Evolutionary conservation across 202 grass and related monocot genomes (phyloP), one percentile per base, ranked within the genome.

Genomic region (Zizania palustris): DNA sequence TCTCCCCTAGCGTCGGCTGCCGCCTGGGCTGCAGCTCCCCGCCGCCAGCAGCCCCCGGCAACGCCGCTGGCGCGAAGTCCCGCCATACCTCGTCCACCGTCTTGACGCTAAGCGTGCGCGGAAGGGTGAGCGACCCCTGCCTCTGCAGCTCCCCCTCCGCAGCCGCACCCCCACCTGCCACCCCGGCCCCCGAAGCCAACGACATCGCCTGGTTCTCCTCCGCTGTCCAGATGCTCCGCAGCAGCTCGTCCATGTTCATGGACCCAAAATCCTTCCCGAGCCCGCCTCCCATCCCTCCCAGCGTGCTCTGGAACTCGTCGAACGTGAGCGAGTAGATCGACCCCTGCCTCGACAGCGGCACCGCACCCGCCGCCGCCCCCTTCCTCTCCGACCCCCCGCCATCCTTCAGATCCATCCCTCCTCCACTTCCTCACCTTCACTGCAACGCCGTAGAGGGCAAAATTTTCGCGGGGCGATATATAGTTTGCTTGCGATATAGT

Each of bases 161-260:
- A n/a, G n/a, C n/a, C 4, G 10, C 60, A 1, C 2, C 53, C 11
- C 60, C 20, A 5, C 18, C 54, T 3, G 34, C 34, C 13, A 7
- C 49, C 11, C 49, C 15, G 6, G 14, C 81, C 2, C 69, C 59
- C 0, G 67, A 40, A 22, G 83, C 75, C 1, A 51, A 71, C 4
- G 77, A 77, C 67, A 91, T 78, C 44, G 73, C 88, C 73, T 91
- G 84, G 81, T 77, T 85, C 77, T 91, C 88, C 85, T 91, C 89
- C 15, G 89, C 85, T 21, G 85, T 87, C 85, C 85, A 91, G 81
- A 91, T 91, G 85, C 71, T 85, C 74, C 72, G 75, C 40, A 91
- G 85, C 57, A 91, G 69, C 74, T 88, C 89, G 85, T 91, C 85
- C 85, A 91, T 82, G 80, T 87, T 87, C 85, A 91, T 85, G 28